A percentile compares a stretch with the other conserved stretches of the same genome.
phyloP scores from a whole-genome alignment of 768 basidiomycete genomes.

The Omphalotus guepiniiformis region DNA sequence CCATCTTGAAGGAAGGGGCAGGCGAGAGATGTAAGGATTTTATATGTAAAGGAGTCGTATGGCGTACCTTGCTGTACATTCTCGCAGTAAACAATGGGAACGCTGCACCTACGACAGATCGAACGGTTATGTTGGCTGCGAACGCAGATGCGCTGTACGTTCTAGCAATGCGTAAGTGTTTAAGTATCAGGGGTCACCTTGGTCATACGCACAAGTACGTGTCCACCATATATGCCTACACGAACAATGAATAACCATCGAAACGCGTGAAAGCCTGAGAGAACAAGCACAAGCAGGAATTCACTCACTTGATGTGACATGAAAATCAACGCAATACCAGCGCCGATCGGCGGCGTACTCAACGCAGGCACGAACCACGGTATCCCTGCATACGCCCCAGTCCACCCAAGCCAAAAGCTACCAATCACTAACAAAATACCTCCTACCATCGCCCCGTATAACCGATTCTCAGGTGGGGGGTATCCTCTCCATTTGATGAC shows the following conservation, averaged over 20 bases:
- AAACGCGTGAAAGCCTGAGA: no score
- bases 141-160: constrained; percentile 60
- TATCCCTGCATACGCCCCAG: constrained; percentile 26
- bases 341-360: constrained; percentile 29
- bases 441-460: constrained; percentile 34
- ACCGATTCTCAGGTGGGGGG: constrained; percentile 37
- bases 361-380: constrained; percentile 36
- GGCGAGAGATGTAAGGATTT: no score
- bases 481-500: constrained; percentile 33
- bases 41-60: no score
- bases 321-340: constrained; percentile 37
- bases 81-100: constrained; percentile 67
- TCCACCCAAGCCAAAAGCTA: constrained; percentile 38
- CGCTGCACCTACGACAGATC: constrained; percentile 52
- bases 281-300: background rate
- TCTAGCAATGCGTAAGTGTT: no score
- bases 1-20: no score
- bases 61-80: constrained; percentile 55
- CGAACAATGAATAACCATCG: background rate
- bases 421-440: constrained; percentile 29
- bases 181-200: no score
- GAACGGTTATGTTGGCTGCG: constrained; percentile 56
- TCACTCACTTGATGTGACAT: constrained; percentile 52
- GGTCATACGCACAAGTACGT: constrained; percentile 51
- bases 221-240: constrained; percentile 53